Conservation (phyloP, 2,329 filamentous ascomycete genomes). For the Parastagonospora nodorum region DNA sequence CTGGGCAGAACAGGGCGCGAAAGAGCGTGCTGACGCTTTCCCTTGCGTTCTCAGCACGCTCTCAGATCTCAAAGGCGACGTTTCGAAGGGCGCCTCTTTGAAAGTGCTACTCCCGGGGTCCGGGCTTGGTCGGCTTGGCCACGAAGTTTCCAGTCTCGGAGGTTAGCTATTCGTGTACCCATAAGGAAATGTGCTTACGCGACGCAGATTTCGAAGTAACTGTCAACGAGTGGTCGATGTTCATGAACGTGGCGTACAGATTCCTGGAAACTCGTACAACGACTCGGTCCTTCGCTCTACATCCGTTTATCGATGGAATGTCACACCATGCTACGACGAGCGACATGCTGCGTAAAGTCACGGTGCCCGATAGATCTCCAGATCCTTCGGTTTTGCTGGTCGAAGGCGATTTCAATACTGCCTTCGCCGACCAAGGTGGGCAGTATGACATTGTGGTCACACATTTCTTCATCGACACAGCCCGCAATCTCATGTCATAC, state of each 20-base stretch:
- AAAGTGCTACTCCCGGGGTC: constrained; percentile 59
- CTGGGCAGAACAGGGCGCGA: constrained; percentile 56
- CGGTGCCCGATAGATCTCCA: constrained; percentile 49
- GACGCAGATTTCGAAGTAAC: constrained; percentile 56
- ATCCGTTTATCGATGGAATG: constrained; percentile 63
- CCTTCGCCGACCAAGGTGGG: constrained; percentile 28
- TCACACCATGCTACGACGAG: constrained; percentile 59
- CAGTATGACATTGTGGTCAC: constrained; percentile 59
- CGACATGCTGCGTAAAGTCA: constrained; percentile 54
- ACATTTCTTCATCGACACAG: constrained; percentile 67
- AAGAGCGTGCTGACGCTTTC: constrained; percentile 53
- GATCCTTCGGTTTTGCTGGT: constrained; percentile 53
- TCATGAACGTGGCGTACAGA: constrained; percentile 61
- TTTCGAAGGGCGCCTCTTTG: constrained; percentile 12
- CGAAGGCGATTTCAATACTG: constrained; percentile 62
- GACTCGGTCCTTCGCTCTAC: constrained; percentile 37
- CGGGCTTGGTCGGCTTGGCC: constrained; percentile 58
- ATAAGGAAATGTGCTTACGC: background rate
- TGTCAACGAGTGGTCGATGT: constrained; percentile 63
- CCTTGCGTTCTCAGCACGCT: constrained; percentile 41
- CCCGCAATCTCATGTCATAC: constrained; percentile 60
- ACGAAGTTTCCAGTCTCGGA: constrained; percentile 54
- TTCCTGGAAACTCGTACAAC: constrained; percentile 49
- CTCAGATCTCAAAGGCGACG: background rate
- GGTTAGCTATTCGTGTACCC: constrained; percentile 29